A percentile compares a stretch with the other conserved stretches of the same genome.
Conservation (phyloP, 768 basidiomycete species). For the Suillus cothurnatus region DNA sequence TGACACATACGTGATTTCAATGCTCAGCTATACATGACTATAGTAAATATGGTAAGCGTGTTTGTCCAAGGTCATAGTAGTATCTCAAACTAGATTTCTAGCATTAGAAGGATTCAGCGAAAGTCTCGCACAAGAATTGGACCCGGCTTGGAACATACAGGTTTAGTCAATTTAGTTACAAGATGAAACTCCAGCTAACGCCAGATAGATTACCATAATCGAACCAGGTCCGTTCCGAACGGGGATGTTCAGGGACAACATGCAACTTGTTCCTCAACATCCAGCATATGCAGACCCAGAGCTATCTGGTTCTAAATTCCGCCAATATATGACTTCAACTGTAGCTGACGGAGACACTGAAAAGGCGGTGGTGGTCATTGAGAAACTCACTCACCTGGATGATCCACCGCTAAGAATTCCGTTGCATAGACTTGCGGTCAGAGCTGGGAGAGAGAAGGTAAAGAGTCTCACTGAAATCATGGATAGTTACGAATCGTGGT, state of each 20-base stretch:
- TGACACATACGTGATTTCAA: background rate
- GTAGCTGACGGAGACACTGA: slow-evolving; percentile 15
- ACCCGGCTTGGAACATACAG: slow-evolving; percentile 34
- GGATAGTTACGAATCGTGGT: slow-evolving; percentile 26
- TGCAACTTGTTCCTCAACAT: slow-evolving; percentile 8
- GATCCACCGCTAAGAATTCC: slow-evolving; percentile 26
- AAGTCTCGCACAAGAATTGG: slow-evolving; percentile 23
- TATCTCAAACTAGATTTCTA: background rate
- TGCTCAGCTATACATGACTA: background rate
- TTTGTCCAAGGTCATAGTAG: background rate
- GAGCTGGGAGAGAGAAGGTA: slow-evolving; percentile 14
- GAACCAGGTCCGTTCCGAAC: slow-evolving; percentile 21
- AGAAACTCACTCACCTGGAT: slow-evolving; percentile 20
- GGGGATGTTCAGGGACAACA: background rate
- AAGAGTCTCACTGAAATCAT: slow-evolving; percentile 14
- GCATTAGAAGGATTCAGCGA: slow-evolving; percentile 34
- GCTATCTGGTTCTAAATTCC: slow-evolving; percentile 11
- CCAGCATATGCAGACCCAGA: slow-evolving; percentile 19
- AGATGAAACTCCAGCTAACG: background rate
- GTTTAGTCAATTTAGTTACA: slow-evolving; percentile 9
- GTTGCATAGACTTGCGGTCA: slow-evolving; percentile 16
- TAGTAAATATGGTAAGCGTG: slow-evolving; percentile 11
- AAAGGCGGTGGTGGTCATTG: slow-evolving; percentile 25
- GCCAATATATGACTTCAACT: background rate
- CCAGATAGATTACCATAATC: slow-evolving; percentile 7